Percentiles rank a stretch among this genome's conserved stretches.
Conservation (phyloP, 441 rosid genomes). For the Adansonia rubrostipa region DNA sequence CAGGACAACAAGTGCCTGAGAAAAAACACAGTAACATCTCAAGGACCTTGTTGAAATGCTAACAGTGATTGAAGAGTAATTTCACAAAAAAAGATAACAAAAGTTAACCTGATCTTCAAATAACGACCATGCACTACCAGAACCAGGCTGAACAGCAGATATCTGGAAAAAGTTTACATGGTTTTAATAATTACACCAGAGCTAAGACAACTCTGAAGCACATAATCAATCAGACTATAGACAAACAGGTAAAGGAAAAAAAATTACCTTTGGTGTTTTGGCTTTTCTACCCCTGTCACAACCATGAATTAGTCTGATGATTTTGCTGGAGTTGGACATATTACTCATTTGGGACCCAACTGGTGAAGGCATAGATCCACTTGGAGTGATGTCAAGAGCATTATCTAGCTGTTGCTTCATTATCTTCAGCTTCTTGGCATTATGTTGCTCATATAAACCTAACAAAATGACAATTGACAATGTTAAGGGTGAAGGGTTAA, state of each 20-base stretch:
- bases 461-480: conserved; percentile 30
- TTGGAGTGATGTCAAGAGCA: conserved; percentile 58
- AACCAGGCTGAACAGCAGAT: conserved; percentile 72
- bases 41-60: conserved; percentile 24
- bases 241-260: conserved; percentile 23
- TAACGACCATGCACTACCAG: conserved; percentile 87
- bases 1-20: conserved; percentile 97
- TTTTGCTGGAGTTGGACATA: conserved; percentile 82
- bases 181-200: conserved; percentile 27
- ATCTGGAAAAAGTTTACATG: conserved; percentile 54
- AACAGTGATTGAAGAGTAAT: conserved; percentile 18
- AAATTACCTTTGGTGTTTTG: conserved; percentile 79
- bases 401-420: conserved; percentile 68
- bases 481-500: conserved; percentile 24
- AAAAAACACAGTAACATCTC: conserved; percentile 29
- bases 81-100: conserved; percentile 21
- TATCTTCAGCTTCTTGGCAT: conserved; percentile 77
- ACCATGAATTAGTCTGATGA: conserved; percentile 68
- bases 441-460: conserved; percentile 80
- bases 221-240: conserved; percentile 21
- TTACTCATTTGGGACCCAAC: conserved; percentile 95
- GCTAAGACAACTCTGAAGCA: conserved; percentile 26
- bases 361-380: conserved; percentile 80
- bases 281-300: conserved; percentile 77
- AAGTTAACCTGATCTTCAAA: conserved; percentile 92